phyloP scores from a whole-genome alignment of 306 rosid genomes.

The Bauhinia variegata region DNA sequence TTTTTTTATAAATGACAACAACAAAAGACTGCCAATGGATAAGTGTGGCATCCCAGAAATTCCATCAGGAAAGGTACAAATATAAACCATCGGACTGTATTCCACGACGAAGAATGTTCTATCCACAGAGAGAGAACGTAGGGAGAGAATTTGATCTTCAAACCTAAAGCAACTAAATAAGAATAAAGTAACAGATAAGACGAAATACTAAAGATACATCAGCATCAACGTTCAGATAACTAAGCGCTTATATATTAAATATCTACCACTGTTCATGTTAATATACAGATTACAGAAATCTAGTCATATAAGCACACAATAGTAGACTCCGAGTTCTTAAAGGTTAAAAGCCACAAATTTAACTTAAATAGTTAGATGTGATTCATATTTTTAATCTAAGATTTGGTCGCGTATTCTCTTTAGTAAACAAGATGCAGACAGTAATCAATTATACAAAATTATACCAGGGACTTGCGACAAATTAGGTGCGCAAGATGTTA shows the following conservation, averaged over 20 bases:
- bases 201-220: neutral
- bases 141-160: neutral
- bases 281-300: neutral
- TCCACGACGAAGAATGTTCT: neutral
- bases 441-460: neutral
- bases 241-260: neutral
- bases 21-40: neutral
- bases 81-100: neutral
- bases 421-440: neutral
- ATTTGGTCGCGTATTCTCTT: neutral
- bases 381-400: neutral
- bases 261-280: neutral
- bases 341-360: too few species aligned
- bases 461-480: neutral
- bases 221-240: neutral
- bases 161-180: neutral
- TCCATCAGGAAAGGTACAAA: too few species aligned
- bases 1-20: neutral
- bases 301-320: too few species aligned
- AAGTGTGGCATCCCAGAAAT: neutral
- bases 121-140: neutral
- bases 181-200: neutral
- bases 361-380: neutral
- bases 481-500: neutral
- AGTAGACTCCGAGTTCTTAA: too few species aligned